Conservation (phyloP, 805 yeast genomes). For the Starmerella floris region DNA sequence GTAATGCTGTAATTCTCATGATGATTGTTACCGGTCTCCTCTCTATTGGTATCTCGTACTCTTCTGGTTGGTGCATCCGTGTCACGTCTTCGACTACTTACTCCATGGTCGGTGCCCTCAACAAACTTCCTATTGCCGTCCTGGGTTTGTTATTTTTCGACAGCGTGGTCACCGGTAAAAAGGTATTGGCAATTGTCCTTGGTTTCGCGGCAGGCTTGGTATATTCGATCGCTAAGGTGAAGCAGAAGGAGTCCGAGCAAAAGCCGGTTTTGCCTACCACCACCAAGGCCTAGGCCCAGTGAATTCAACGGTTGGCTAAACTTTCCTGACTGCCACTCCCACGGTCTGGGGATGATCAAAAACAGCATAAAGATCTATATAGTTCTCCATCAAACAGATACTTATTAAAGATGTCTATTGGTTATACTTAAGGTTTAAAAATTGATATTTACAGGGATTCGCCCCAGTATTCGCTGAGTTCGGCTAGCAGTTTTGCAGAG, state of each 20-base stretch:
- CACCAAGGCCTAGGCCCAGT: neutral
- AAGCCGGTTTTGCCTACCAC: constrained; percentile 18
- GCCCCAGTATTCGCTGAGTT: constrained; percentile 8
- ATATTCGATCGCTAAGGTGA: constrained; percentile 89
- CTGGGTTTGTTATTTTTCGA: constrained; percentile 91
- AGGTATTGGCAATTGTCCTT: constrained; percentile 76
- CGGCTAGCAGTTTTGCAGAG: constrained; percentile 13
- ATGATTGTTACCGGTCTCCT: constrained; percentile 90
- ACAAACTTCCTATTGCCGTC: constrained; percentile 93
- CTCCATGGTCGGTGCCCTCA: constrained; percentile 98
- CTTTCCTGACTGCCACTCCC: no score
- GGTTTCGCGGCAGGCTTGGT: constrained; percentile 95
- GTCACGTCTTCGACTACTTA: constrained; percentile 97
- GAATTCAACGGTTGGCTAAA: no score
- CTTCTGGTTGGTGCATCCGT: constrained; percentile 99
- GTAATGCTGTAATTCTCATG: constrained; percentile 56
- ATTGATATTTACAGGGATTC: neutral
- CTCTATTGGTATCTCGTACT: constrained; percentile 93
- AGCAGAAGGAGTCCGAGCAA: constrained; percentile 39
- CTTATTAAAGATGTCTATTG: no score
- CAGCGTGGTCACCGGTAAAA: constrained; percentile 85
- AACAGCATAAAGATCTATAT: neutral
- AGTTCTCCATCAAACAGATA: no score
- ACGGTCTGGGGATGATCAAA: no score
- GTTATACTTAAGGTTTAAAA: no score